A percentile compares a stretch with the other conserved stretches of the same genome.
Conservation (phyloP, 495 filamentous ascomycete genomes). For the Aspergillus conjunctus region DNA sequence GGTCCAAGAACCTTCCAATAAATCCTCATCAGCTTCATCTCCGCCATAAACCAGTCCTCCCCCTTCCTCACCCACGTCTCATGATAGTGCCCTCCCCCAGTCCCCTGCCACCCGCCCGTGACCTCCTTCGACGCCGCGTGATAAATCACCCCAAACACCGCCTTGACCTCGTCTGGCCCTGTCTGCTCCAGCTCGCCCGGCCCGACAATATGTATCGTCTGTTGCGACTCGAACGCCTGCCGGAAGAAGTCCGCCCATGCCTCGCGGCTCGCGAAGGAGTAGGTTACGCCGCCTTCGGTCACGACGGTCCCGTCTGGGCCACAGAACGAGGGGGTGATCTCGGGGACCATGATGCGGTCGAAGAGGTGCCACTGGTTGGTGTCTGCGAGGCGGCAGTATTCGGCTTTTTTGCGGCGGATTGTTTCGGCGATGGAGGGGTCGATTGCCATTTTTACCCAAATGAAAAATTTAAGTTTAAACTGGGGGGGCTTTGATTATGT, state of each 20-base stretch:
- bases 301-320: neutral
- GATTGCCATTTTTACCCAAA: neutral
- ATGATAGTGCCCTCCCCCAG: slow-evolving; percentile 7
- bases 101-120: neutral
- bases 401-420: slow-evolving; percentile 4
- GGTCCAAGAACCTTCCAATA: slow-evolving; percentile 8
- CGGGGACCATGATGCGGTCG: neutral
- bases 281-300: neutral
- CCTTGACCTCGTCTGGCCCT: neutral
- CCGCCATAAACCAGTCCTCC: slow-evolving; percentile 7
- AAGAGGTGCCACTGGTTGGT: neutral
- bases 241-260: slow-evolving; percentile 2
- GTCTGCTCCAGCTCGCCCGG: neutral
- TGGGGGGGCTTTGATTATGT: too few species aligned
- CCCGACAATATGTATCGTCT: slow-evolving; percentile 14
- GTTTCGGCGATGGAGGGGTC: neutral
- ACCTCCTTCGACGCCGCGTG: neutral
- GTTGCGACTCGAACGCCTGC: neutral
- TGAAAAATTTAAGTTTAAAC: too few species aligned
- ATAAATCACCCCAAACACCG: neutral
- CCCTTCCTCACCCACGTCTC: slow-evolving; percentile 8
- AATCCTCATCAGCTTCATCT: slow-evolving; percentile 2
- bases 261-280: slow-evolving; percentile 1
- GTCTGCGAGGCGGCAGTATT: slow-evolving; percentile 15
- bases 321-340: neutral